Evolutionary conservation across 352 stramenopile genomes (phyloP).

Genomic region (Phytophthora pisi): DNA sequence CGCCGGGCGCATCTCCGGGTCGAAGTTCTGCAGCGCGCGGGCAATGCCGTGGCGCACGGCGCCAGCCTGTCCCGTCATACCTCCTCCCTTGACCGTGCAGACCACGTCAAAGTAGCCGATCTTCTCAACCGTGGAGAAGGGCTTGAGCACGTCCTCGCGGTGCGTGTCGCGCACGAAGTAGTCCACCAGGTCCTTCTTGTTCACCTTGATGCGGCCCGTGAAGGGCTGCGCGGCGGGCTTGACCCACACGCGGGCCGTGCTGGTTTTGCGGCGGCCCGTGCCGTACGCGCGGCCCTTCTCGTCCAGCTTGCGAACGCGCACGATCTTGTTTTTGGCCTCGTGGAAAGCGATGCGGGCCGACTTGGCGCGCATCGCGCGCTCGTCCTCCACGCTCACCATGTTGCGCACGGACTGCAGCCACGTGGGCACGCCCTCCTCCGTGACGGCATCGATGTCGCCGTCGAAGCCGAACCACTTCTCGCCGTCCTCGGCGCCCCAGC

Average conservation of each 20-base stretch:
- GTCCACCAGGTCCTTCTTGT: conserved; percentile 94
- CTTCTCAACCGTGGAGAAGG: conserved; percentile 73
- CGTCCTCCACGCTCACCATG: conserved; percentile 64
- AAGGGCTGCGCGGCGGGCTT: conserved; percentile 81
- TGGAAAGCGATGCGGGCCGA: conserved; percentile 65
- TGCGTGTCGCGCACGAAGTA: conserved; percentile 93
- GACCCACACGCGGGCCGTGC: conserved; percentile 94
- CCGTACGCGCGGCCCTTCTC: conserved; percentile 87
- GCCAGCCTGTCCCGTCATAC: conserved; percentile 93
- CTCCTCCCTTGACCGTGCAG: conserved; percentile 92
- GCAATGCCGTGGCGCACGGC: conserved; percentile 94
- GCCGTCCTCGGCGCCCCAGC: conserved; percentile 65
- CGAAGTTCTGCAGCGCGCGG: conserved; percentile 93
- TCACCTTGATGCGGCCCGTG: conserved; percentile 90
- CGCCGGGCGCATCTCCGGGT: conserved; percentile 90
- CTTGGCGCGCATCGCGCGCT: conserved; percentile 75
- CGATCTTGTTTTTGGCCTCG: conserved; percentile 76
- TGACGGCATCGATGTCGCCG: conserved; percentile 77
- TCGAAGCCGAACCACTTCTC: conserved; percentile 85
- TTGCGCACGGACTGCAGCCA: conserved; percentile 86
- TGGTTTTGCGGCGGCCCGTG: conserved; percentile 94
- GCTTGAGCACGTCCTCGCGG: conserved; percentile 89
- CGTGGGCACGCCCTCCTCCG: conserved; percentile 74
- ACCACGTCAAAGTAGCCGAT: conserved; percentile 92
- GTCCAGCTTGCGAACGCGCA: conserved; percentile 75